These are phyloP conservation scores for Myxozyma neglecta DNA, from an alignment of 805 yeast genomes.

Conservation along the genomic window DNA sequence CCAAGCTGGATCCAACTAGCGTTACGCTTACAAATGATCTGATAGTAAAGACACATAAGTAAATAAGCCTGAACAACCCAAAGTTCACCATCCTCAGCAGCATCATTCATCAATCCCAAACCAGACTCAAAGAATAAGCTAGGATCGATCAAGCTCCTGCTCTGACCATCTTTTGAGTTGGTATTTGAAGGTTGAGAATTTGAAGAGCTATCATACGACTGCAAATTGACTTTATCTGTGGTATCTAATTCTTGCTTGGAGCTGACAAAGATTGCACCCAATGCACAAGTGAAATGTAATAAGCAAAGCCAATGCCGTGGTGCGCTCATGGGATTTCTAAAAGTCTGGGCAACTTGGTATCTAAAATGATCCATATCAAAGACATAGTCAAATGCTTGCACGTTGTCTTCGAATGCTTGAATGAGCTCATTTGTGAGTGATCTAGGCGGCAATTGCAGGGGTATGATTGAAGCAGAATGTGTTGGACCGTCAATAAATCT, in stretches of 20 bases:
- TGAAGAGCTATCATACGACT: slow-evolving; percentile 6
- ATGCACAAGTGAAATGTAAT: slow-evolving; percentile 45
- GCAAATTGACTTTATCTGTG: slow-evolving; percentile 35
- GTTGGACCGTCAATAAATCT: slow-evolving; percentile 44
- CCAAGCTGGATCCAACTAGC: slow-evolving; percentile 51
- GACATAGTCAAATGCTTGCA: slow-evolving; percentile 46
- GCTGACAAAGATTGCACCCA: slow-evolving; percentile 46
- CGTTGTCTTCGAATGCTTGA: slow-evolving; percentile 42
- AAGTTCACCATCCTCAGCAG: slow-evolving; percentile 45
- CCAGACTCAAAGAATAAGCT: slow-evolving; percentile 44
- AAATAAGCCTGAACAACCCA: slow-evolving; percentile 49
- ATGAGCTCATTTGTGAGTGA: slow-evolving; percentile 40
- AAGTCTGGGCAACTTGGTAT: slow-evolving; percentile 39
- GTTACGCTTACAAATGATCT: slow-evolving; percentile 44
- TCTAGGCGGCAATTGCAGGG: slow-evolving; percentile 40
- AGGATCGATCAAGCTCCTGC: slow-evolving; percentile 33
- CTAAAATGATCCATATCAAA: slow-evolving; percentile 43
- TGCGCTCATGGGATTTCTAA: slow-evolving; percentile 39
- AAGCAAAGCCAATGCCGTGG: slow-evolving; percentile 40
- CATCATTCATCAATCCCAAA: slow-evolving; percentile 38
- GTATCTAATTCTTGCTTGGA: slow-evolving; percentile 35
- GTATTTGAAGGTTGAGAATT: not conserved
- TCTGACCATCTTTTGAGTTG: not conserved
- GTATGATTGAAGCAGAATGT: slow-evolving; percentile 32
- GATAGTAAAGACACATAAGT: slow-evolving; percentile 46